Evolutionary conservation across 2,329 filamentous ascomycete genomes (phyloP).

Genomic region (Penicillium expansum): DNA sequence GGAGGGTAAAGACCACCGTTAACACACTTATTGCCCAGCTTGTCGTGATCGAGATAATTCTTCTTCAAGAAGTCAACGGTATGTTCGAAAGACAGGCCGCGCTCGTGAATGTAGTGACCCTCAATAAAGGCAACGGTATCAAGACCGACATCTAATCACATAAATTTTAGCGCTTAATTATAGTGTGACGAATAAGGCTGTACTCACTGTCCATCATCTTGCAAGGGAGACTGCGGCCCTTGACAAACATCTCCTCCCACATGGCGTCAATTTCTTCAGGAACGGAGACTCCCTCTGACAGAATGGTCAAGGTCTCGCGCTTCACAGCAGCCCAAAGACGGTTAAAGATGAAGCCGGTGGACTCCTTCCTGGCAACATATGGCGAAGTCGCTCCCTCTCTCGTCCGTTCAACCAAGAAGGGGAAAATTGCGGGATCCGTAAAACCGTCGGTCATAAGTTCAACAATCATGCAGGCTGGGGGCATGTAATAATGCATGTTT

Average conservation of each 20-base stretch:
- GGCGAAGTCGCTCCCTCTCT: constrained; percentile 44
- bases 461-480: constrained; percentile 45
- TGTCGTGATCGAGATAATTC: constrained; percentile 48
- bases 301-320: constrained; percentile 50
- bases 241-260: constrained; percentile 45
- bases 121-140: constrained; percentile 57
- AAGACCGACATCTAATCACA: constrained; percentile 44
- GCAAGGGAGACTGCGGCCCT: constrained; percentile 34
- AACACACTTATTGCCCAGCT: constrained; percentile 47
- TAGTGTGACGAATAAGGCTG: not conserved
- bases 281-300: constrained; percentile 50
- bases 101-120: constrained; percentile 52
- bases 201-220: constrained; percentile 45
- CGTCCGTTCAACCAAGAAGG: constrained; percentile 45
- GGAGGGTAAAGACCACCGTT: constrained; percentile 44
- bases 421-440: constrained; percentile 46
- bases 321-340: constrained; percentile 59
- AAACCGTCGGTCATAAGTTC: constrained; percentile 55
- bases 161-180: not conserved
- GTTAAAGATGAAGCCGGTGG: constrained; percentile 56
- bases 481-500: constrained; percentile 56
- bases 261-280: constrained; percentile 52
- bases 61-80: constrained; percentile 48
- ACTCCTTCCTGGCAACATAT: constrained; percentile 47
- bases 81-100: constrained; percentile 40